Conservation (phyloP, 2,329 filamentous ascomycete species). For the Sordariomycetes sp. region DNA sequence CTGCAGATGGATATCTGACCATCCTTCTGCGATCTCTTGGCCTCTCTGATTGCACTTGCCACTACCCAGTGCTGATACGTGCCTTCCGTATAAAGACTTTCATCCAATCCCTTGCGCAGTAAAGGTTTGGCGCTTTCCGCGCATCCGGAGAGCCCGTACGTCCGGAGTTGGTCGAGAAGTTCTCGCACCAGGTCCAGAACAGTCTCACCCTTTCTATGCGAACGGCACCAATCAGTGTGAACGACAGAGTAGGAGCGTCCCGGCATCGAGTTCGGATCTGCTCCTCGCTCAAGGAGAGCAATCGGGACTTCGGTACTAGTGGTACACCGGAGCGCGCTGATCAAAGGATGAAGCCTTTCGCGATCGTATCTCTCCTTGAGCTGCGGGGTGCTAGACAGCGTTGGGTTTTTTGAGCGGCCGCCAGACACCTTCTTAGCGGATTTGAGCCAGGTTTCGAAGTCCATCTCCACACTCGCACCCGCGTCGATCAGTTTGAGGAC, state of each 20-base stretch:
- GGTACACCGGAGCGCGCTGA: constrained; percentile 44
- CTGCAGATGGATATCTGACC: constrained; percentile 11
- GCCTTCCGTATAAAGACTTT: constrained; percentile 44
- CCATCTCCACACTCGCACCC: constrained; percentile 49
- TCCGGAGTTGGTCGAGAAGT: constrained; percentile 37
- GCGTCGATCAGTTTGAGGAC: constrained; percentile 50
- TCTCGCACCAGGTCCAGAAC: constrained; percentile 50
- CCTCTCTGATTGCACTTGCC: constrained; percentile 22
- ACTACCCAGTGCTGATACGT: constrained; percentile 52
- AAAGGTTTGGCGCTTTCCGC: constrained; percentile 16
- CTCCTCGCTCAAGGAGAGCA: constrained; percentile 51
- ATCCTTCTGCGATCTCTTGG: constrained; percentile 18
- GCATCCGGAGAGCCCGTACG: constrained; percentile 23
- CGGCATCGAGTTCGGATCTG: constrained; percentile 52
- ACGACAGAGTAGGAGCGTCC: constrained; percentile 23
- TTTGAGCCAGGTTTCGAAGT: constrained; percentile 56
- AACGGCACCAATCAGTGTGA: constrained; percentile 17
- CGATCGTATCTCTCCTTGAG: background rate
- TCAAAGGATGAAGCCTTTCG: constrained; percentile 51
- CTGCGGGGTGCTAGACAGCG: constrained; percentile 33
- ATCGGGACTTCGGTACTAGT: constrained; percentile 35
- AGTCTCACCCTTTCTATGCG: constrained; percentile 28
- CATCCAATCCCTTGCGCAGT: constrained; percentile 26
- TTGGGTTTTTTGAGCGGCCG: constrained; percentile 15
- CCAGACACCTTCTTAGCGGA: constrained; percentile 30